Evolutionary conservation across 2,329 filamentous ascomycete species (phyloP), one percentile per base, ranked within the genome.

Genomic region (Cryphonectria nitschkei): DNA sequence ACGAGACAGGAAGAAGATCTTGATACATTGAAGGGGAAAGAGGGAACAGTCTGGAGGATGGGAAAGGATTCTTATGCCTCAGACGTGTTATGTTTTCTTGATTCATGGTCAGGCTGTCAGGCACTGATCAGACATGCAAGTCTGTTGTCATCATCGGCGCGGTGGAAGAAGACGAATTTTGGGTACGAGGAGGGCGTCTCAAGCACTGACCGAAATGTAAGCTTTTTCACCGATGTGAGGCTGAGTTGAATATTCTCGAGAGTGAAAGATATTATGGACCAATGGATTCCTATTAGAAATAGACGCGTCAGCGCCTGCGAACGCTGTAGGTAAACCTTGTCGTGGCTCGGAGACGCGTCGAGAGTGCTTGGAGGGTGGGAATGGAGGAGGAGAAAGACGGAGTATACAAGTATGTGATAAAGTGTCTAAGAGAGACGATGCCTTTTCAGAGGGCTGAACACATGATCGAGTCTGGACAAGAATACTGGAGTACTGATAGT

Each of bases 51-150:
- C 1, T 50, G 8, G 16, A 7, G 1, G 9, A 22, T 2, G 22
- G 16, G 54, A 11, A 14, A 32, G 16, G 22, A 39, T 11, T 11
- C 4, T 32, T 43, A 2, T 46, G 61, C 61, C 61, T 64, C 61
- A 64, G 37, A 64, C n/a, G 5, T 41, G 3, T 2, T 61, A 3
- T 26, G 19, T 11, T 37, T 46, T 41, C 34, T n/a, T 46, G 22
- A 1, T 39, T 64, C 61, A 64, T 64, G 19, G 37, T 9, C 61
- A 64, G 61, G 61, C 39, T 22, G 39, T 46, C 61, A 64, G 43
- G 61, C 61, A 32, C 61, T 64, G 61, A 19, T 64, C 61, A 64
- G 61, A 29, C 61, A 64, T 64, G 61, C 61, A 64, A 64, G 61
- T 64, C 61, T 43, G 39, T 46, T 32, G 61, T 64, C 37, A 64